phyloP scores from a whole-genome alignment of 108 stramenopile species.

The Schizochytrium sp. region DNA sequence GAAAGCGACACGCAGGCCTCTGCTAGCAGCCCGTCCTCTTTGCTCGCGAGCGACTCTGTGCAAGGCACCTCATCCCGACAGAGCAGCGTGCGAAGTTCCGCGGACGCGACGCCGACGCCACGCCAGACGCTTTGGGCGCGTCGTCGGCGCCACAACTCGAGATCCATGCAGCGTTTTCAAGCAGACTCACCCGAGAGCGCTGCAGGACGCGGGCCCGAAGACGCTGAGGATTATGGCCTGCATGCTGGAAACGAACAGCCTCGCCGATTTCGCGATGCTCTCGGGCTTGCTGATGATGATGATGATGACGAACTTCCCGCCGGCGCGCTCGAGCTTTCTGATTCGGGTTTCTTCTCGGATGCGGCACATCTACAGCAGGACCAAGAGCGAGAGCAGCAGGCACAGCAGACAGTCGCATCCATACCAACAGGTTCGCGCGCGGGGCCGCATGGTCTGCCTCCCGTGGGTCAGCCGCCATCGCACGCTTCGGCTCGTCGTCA shows the following conservation, averaged over 20 bases:
- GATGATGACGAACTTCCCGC: too few species aligned
- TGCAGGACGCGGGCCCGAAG: background rate
- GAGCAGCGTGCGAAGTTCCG: background rate
- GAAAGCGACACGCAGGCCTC: background rate
- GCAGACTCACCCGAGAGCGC: background rate
- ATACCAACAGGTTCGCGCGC: too few species aligned
- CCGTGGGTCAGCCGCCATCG: background rate
- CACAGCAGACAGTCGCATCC: too few species aligned
- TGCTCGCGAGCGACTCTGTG: background rate
- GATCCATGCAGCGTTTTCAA: background rate
- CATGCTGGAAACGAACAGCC: too few species aligned
- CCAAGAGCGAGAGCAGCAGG: too few species aligned
- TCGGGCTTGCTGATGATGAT: too few species aligned
- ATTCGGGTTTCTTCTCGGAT: too few species aligned
- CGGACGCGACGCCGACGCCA: background rate
- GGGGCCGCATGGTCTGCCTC: background rate
- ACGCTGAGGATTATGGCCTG: background rate
- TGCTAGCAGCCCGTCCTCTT: background rate
- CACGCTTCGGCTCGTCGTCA: background rate
- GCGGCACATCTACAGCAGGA: too few species aligned
- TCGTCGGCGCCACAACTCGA: background rate
- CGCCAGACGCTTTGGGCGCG: background rate
- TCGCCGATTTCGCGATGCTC: too few species aligned
- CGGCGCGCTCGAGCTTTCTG: too few species aligned
- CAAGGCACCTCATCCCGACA: background rate